phyloP scores from a whole-genome alignment of 306 rosid species.

The Carpinus fangiana region DNA sequence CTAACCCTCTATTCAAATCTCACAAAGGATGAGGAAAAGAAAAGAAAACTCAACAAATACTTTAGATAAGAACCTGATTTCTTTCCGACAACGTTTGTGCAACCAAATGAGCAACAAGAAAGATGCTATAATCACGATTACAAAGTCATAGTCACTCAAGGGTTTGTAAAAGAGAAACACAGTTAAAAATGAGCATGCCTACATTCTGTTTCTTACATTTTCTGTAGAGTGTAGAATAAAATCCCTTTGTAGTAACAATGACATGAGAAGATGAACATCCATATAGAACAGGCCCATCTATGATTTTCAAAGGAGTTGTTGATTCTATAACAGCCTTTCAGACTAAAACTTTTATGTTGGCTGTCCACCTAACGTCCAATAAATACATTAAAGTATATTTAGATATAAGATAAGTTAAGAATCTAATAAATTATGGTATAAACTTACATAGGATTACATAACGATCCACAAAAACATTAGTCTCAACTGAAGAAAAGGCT shows the following conservation, averaged over 20 bases:
- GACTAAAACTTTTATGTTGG: background rate
- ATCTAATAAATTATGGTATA: background rate
- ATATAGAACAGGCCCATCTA: background rate
- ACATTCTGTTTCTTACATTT: background rate
- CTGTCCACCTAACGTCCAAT: slow-evolving; percentile 3
- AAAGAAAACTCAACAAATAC: background rate
- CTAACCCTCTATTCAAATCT: background rate
- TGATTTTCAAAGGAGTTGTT: background rate
- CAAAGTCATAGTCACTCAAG: background rate
- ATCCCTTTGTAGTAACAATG: slow-evolving; percentile 6
- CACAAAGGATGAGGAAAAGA: background rate
- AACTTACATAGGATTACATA: background rate
- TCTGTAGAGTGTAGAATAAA: background rate
- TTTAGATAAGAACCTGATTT: background rate
- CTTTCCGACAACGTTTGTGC: background rate
- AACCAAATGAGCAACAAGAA: background rate
- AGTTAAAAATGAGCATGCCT: background rate
- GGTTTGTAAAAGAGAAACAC: background rate
- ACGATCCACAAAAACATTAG: background rate
- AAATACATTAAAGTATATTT: background rate
- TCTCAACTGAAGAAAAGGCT: background rate
- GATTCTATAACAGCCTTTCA: slow-evolving; percentile 1
- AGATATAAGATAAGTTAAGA: background rate
- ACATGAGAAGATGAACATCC: background rate
- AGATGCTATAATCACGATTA: background rate